These are phyloP conservation scores for Beauveria caledonica DNA, from an alignment of 2,329 filamentous ascomycete genomes.

Conservation along the genomic window DNA sequence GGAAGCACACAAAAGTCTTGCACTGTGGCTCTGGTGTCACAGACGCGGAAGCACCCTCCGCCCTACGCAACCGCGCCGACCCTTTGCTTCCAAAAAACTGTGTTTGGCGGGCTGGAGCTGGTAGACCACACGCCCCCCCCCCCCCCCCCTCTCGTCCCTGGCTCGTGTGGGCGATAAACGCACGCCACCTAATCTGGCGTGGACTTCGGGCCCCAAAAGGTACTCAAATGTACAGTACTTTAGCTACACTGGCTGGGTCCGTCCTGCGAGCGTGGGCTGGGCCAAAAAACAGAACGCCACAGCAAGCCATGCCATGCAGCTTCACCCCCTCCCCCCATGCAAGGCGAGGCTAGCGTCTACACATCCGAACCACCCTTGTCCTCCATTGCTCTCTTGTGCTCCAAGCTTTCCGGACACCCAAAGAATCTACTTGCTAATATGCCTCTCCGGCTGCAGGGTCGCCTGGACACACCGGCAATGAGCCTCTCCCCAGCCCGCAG, in stretches of 20 bases:
- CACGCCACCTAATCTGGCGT: not conserved
- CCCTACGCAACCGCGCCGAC: not conserved
- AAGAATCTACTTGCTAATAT: constrained; percentile 4
- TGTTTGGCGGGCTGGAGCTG: not conserved
- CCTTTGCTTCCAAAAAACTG: not conserved
- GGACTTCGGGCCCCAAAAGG: not conserved
- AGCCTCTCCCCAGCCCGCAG: not conserved
- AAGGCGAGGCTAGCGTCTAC: constrained; percentile 1
- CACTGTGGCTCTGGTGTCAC: not conserved
- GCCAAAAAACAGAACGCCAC: not conserved
- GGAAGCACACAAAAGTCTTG: not conserved
- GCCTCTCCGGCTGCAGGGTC: constrained; percentile 1
- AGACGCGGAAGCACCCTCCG: not conserved
- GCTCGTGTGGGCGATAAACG: not conserved
- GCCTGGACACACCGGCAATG: constrained; percentile 4
- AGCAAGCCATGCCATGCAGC: constrained; percentile 9
- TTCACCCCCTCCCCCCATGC: not conserved
- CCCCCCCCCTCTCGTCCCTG: not conserved
- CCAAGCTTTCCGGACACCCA: not conserved
- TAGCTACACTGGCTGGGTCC: not conserved
- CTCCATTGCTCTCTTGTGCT: not conserved
- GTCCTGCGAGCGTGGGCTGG: not conserved
- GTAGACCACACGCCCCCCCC: not conserved
- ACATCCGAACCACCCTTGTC: constrained; percentile 2
- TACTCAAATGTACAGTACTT: constrained; percentile 7